A percentile compares a stretch with the other conserved stretches of the same genome.
phyloP scores from a whole-genome alignment of 257 asterid genomes.

The Fraxinus pennsylvanica region DNA sequence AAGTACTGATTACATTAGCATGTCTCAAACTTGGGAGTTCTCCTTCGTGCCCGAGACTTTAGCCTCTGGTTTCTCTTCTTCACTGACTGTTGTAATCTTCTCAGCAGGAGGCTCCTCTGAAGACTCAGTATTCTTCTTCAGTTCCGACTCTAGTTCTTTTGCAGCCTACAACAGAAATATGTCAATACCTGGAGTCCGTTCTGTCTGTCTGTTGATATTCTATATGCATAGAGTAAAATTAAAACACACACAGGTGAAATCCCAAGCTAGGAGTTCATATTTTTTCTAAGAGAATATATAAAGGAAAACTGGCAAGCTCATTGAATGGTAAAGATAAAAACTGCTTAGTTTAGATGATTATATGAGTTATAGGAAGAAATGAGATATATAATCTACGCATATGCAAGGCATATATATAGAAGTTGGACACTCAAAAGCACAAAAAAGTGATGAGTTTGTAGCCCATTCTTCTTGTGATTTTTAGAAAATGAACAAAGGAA shows the following conservation, averaged over 20 bases:
- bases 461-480: no score
- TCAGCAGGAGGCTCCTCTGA: constrained; percentile 42
- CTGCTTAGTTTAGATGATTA: background rate
- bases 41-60: constrained; percentile 46
- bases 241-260: background rate
- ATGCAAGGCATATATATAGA: no score
- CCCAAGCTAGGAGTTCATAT: background rate
- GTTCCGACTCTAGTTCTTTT: constrained; percentile 84
- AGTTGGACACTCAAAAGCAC: no score
- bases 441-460: no score
- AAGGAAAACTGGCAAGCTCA: background rate
- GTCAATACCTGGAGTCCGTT: background rate
- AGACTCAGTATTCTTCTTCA: constrained; percentile 60
- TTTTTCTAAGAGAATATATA: background rate
- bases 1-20: background rate
- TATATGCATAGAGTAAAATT: background rate
- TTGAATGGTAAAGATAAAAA: no score
- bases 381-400: no score
- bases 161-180: constrained; percentile 59
- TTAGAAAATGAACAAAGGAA: no score
- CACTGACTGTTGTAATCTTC: constrained; percentile 34
- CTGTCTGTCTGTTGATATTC: background rate
- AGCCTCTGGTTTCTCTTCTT: constrained; percentile 53
- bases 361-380: no score
- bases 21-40: constrained; percentile 33